phyloP scores from a whole-genome alignment of 768 basidiomycete genomes.

The Gloeostereum incarnatum region DNA sequence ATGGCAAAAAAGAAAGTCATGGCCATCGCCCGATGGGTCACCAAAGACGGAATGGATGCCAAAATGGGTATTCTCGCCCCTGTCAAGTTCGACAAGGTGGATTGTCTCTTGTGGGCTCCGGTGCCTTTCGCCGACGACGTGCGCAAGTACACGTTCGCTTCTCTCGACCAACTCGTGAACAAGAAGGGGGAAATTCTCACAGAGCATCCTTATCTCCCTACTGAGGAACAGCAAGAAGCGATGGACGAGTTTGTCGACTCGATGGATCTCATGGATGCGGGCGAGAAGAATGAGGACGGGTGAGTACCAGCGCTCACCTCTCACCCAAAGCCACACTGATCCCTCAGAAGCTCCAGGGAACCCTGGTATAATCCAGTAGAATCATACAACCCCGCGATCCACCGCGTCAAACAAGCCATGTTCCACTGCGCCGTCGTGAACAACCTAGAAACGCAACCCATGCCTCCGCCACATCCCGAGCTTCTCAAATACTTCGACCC shows the following conservation, averaged over 20 bases:
- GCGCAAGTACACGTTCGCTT: slow-evolving; percentile 79
- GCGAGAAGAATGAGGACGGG: slow-evolving; percentile 73
- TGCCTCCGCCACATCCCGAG: slow-evolving; percentile 82
- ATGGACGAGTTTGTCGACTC: slow-evolving; percentile 87
- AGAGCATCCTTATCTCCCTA: slow-evolving; percentile 79
- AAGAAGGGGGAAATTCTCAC: slow-evolving; percentile 66
- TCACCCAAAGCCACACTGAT: slow-evolving; percentile 1
- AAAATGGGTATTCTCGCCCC: slow-evolving; percentile 80
- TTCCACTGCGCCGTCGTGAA: slow-evolving; percentile 78
- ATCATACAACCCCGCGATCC: slow-evolving; percentile 85
- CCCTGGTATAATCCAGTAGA: slow-evolving; percentile 74
- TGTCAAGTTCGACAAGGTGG: slow-evolving; percentile 50
- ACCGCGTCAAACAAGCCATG: slow-evolving; percentile 88
- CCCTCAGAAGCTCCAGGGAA: slow-evolving; percentile 40
- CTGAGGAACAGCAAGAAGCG: slow-evolving; percentile 60
- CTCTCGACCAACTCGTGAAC: slow-evolving; percentile 62
- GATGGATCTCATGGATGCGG: slow-evolving; percentile 79
- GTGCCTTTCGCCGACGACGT: slow-evolving; percentile 97
- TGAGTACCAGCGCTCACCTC: slow-evolving; percentile 19
- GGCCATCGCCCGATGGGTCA: slow-evolving; percentile 82
- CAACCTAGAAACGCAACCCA: slow-evolving; percentile 64
- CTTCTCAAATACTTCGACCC: slow-evolving; percentile 78
- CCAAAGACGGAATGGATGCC: slow-evolving; percentile 62
- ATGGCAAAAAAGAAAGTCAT: slow-evolving; percentile 59
- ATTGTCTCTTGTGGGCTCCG: slow-evolving; percentile 79